These are phyloP conservation scores for Fusarium sarcochroum DNA, from an alignment of 2,329 filamentous ascomycete species.

Conservation along the genomic window DNA sequence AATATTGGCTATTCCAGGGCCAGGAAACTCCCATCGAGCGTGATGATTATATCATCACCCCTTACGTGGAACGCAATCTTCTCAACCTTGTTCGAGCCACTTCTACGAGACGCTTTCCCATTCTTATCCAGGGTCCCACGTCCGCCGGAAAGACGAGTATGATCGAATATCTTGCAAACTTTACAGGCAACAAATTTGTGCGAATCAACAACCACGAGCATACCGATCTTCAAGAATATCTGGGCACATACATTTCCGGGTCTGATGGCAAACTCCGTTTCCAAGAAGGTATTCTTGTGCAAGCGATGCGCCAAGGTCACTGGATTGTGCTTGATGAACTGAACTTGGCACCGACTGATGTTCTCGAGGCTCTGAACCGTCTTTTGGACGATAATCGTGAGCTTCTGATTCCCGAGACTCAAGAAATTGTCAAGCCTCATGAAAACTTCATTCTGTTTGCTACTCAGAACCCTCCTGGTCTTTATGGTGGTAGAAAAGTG, in stretches of 20 bases:
- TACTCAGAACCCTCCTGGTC: constrained; percentile 94
- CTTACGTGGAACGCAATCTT: constrained; percentile 94
- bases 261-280: constrained; percentile 88
- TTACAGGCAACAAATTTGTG: constrained; percentile 96
- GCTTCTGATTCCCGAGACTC: constrained; percentile 94
- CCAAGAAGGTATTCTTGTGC: constrained; percentile 93
- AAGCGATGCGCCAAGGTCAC: constrained; percentile 91
- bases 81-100: constrained; percentile 94
- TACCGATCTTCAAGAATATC: constrained; percentile 96
- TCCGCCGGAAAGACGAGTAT: constrained; percentile 99
- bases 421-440: constrained; percentile 92
- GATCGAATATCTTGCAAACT: constrained; percentile 98
- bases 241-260: constrained; percentile 93
- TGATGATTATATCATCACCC: constrained; percentile 94
- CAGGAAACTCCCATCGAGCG: constrained; percentile 74
- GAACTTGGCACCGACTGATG: constrained; percentile 96
- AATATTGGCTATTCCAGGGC: constrained; percentile 93
- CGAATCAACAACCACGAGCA: constrained; percentile 99
- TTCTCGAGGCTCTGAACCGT: constrained; percentile 94
- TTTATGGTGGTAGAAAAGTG: constrained; percentile 95
- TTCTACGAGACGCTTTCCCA: constrained; percentile 91
- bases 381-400: constrained; percentile 97
- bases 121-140: constrained; percentile 95
- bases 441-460: constrained; percentile 98
- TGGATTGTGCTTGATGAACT: constrained; percentile 99